Base-by-base conservation (phyloP, 139 green algal genomes). In the Chlamydomonas sp. region DNA sequence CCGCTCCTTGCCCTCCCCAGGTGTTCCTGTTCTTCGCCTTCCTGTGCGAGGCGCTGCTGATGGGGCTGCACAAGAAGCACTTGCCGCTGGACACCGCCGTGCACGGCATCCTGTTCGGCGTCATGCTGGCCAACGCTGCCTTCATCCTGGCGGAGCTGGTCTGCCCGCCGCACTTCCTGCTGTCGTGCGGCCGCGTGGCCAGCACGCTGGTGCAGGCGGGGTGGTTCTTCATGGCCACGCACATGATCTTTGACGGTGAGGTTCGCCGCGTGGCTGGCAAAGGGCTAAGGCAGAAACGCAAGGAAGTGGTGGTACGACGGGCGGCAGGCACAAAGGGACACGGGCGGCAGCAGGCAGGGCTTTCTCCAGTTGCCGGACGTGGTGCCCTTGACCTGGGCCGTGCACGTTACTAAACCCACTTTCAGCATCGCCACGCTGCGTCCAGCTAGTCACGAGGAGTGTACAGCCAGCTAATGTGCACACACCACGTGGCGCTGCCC, bases 31-130 rank as follows among this genome's bases (percentile, higher is more conserved):
- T 81, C 17, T 17, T 96, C 69, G 86, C 89, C 18, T 96, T 96
- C 79, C 12, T 96, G 17, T 80, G 88, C 12, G 91, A 97, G 89
- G 84, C 91, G 58, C 69, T 95, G 77, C 91, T 97, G 60, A 94
- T 97, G 84, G 89, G 90, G 4, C 95, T 97, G 61, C 95, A 97
- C 86, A 90, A 96, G 60, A 95, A 97, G 89, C 93, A 93, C 71
- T 89, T 87, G 0, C 71, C 79, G 1, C 86, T 96, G 15, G 94
- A 96, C 78, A 80, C 92, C 16, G 60, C 93, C 31, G 85, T 94
- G 57, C 95, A 97, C 89, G 79, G 90, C 6, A 87, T 96, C 15
- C 90, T 97, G 59, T 90, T 91, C 64, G 83, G 83, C 82, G 63
- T 63, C 58, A 92, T 90, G 83, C 4, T 76, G 3, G 67, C 84